Base-by-base conservation (phyloP, 2,329 filamentous ascomycete genomes). In the Lachnellula subtilissima region DNA sequence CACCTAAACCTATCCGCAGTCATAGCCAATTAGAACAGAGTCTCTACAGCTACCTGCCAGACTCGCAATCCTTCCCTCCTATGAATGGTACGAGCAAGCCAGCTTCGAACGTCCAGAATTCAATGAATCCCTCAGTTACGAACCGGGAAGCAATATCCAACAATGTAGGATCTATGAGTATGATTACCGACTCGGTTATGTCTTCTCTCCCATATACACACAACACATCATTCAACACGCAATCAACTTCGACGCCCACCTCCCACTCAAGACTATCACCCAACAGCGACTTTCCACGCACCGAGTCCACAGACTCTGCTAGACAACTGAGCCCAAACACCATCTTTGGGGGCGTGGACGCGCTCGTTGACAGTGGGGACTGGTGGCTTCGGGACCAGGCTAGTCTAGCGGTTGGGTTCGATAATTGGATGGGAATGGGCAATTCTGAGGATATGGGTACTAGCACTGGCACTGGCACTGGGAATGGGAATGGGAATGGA, bases 311-410 rank as follows among this genome's bases (percentile, higher is more conserved):
- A 15, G 61, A 62, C 28, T 28, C 58, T 1, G 63, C 62, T 2
- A 49, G 66, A 28, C 78, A 78, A 9, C 65, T 72, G 7, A 72
- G 72, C 23, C 73, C 76, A 0, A 76, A 74, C 9, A 76, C 78
- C 11, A 73, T 83, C 51, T 85, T 86, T 58, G 81, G 82, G 23
- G 79, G 78, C 8, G 75, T 85, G 1, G 82, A 86, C 37, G 79
- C 80, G 46, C 70, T 87, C 5, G 76, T 87, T 47, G 83, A 87
- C 50, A 82, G 80, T 48, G 82, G 86, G 58, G 81, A 87, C 62
- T 85, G 81, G 82, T 85, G 83, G 76, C 75, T 84, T 53, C 74
- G 78, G 37, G 85, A 88, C 64, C 83, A 87, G 63, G 78, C 75
- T 17, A 79, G 81, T 50, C 71, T 87, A 4, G 83, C 81, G 0